A percentile compares a stretch with the other conserved stretches of the same genome.
Evolutionary conservation across 2,329 filamentous ascomycete genomes (phyloP).

Genomic region (Colletotrichum falcatum): DNA sequence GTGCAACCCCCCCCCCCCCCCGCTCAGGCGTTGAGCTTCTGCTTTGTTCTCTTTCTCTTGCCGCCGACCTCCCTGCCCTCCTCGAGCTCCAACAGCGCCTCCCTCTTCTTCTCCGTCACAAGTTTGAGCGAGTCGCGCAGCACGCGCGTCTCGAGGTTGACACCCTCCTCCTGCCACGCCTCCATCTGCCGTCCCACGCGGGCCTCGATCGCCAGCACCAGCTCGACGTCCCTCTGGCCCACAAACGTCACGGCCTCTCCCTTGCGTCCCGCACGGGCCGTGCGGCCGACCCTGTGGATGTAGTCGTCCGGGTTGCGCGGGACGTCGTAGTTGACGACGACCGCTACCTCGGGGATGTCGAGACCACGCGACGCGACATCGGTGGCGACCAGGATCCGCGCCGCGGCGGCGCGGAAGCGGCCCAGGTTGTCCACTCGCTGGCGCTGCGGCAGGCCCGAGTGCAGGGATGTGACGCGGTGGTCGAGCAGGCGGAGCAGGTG

Average conservation of each 20-base stretch:
- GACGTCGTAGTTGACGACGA: conserved; percentile 96
- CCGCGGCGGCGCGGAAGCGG: conserved; percentile 89
- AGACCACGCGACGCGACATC: conserved; percentile 95
- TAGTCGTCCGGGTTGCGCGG: conserved; percentile 98
- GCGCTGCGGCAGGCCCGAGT: conserved; percentile 86
- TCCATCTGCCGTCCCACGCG: conserved; percentile 85
- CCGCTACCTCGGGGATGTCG: conserved; percentile 90
- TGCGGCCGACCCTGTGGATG: conserved; percentile 95
- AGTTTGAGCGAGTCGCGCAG: conserved; percentile 86
- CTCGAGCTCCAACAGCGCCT: conserved; percentile 90
- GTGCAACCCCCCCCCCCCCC: neutral
- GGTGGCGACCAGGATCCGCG: conserved; percentile 91
- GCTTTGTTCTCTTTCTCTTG: conserved; percentile 75
- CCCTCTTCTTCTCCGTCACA: conserved; percentile 95
- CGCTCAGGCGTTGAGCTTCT: conserved; percentile 58
- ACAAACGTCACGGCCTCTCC: conserved; percentile 90
- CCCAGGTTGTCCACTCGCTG: conserved; percentile 90
- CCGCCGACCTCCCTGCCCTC: conserved; percentile 91
- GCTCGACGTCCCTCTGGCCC: conserved; percentile 90
- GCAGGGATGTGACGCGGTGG: conserved; percentile 91
- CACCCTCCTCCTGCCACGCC: conserved; percentile 88
- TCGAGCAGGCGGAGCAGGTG: conserved; percentile 86
- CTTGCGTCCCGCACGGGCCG: conserved; percentile 86
- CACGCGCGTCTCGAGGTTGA: conserved; percentile 93
- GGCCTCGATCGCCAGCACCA: conserved; percentile 90